Percentiles rank a stretch among this genome's conserved stretches.
phyloP scores from a whole-genome alignment of 2,329 filamentous ascomycete genomes.

The Chlorencoelia australis region DNA sequence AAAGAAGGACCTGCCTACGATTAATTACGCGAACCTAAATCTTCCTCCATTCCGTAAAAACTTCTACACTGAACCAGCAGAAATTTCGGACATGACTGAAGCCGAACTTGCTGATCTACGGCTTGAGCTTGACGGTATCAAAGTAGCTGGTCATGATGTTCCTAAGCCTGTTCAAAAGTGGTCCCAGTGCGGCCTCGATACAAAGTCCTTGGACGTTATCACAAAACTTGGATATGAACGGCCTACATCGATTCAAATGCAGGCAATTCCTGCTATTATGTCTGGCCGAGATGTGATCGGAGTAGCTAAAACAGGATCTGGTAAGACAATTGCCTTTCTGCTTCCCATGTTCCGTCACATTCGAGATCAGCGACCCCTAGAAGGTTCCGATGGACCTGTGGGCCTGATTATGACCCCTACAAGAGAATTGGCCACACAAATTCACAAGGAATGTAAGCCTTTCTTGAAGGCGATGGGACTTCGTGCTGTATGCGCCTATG shows the following conservation, averaged over 20 bases:
- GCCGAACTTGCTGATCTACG: slow-evolving; percentile 75
- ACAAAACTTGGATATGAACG: slow-evolving; percentile 72
- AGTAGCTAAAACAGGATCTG: slow-evolving; percentile 94
- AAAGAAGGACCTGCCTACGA: slow-evolving; percentile 86
- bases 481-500: slow-evolving; percentile 84
- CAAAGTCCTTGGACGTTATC: slow-evolving; percentile 80
- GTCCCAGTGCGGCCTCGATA: slow-evolving; percentile 86
- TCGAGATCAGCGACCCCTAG: slow-evolving; percentile 78
- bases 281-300: slow-evolving; percentile 92
- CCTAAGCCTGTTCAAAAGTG: slow-evolving; percentile 94
- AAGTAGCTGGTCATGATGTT: slow-evolving; percentile 77
- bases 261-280: slow-evolving; percentile 92
- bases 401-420: slow-evolving; percentile 89
- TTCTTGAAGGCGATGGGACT: slow-evolving; percentile 82
- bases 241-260: slow-evolving; percentile 89
- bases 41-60: slow-evolving; percentile 83
- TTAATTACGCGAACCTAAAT: slow-evolving; percentile 80
- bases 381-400: slow-evolving; percentile 78
- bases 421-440: slow-evolving; percentile 85
- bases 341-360: slow-evolving; percentile 98
- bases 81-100: slow-evolving; percentile 73
- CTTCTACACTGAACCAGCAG: slow-evolving; percentile 86
- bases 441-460: slow-evolving; percentile 88
- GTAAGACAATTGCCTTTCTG: slow-evolving; percentile 92
- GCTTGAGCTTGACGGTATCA: slow-evolving; percentile 88